These are phyloP conservation scores for Backusella westeae DNA, from an alignment of 192 early-diverging fungal species.

Conservation along the genomic window DNA sequence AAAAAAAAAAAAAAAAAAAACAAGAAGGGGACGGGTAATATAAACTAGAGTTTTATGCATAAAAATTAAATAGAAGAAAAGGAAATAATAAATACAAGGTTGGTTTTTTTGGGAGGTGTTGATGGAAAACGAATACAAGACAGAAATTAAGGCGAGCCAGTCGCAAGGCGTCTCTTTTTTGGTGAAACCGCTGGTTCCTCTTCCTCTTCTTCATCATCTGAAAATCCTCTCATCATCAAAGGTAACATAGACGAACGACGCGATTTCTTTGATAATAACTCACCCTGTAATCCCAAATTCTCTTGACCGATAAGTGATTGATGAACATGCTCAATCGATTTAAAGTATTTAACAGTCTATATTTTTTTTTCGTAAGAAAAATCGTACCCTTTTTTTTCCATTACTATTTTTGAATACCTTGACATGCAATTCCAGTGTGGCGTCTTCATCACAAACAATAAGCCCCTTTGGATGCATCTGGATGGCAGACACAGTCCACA, in stretches of 20 bases:
- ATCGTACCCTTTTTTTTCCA: neutral
- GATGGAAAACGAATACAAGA: neutral
- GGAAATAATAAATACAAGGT: neutral
- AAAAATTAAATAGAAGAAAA: neutral
- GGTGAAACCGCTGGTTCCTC: neutral
- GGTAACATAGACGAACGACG: neutral
- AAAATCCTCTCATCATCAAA: conserved; percentile 10
- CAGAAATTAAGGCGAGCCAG: neutral
- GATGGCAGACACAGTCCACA: conserved; percentile 87
- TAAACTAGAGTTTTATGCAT: neutral
- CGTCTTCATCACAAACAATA: conserved; percentile 85
- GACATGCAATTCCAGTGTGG: conserved; percentile 82
- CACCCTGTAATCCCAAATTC: conserved; percentile 18
- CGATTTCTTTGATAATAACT: conserved; percentile 6
- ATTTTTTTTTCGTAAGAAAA: neutral
- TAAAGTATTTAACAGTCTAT: conserved; percentile 82
- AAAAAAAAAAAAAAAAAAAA: neutral
- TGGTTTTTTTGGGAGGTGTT: neutral
- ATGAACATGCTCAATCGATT: conserved; percentile 83
- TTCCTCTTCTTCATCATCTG: conserved; percentile 3
- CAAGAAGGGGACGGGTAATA: neutral
- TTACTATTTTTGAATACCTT: conserved; percentile 37
- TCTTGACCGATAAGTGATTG: conserved; percentile 31
- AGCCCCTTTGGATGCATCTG: conserved; percentile 79
- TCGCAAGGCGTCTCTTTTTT: conserved; percentile 13